Conservation (phyloP, 345 rosid species). For the Citrus reticulata region DNA sequence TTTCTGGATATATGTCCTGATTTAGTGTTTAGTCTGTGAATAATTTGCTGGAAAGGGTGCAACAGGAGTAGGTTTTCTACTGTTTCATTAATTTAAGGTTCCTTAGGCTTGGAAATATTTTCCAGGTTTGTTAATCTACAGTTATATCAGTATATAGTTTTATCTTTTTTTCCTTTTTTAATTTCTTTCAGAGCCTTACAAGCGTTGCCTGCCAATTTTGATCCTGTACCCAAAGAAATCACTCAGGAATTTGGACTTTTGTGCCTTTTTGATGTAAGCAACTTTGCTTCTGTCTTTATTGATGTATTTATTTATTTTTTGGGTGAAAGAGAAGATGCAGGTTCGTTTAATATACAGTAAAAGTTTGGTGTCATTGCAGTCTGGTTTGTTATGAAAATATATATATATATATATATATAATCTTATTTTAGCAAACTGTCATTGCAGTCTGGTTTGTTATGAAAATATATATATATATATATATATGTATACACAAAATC, state of each 20-base stretch:
- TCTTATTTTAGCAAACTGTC: neutral
- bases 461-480: too few relatives aligned
- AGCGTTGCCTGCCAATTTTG: constrained; percentile 49
- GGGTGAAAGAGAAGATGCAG: neutral
- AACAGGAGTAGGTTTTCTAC: neutral
- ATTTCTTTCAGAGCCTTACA: constrained; percentile 54
- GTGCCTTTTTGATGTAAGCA: constrained; percentile 66
- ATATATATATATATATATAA: too few relatives aligned
- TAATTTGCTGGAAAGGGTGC: neutral
- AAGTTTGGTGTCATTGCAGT: neutral
- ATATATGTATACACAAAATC: neutral
- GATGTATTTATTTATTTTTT: neutral
- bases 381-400: neutral
- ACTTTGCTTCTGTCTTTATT: neutral
- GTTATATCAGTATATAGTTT: neutral
- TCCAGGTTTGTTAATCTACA: neutral
- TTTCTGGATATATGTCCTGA: neutral
- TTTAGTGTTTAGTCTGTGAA: neutral
- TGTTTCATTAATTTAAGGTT: neutral
- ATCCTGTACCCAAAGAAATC: constrained; percentile 78
- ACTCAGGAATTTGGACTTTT: constrained; percentile 65
- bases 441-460: neutral
- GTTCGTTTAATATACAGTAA: neutral
- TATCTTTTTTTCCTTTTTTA: neutral
- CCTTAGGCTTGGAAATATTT: neutral